Evolutionary conservation across 1,139 yeast species (phyloP), one percentile per base, ranked within the genome.

Genomic region (Candida dubliniensis): DNA sequence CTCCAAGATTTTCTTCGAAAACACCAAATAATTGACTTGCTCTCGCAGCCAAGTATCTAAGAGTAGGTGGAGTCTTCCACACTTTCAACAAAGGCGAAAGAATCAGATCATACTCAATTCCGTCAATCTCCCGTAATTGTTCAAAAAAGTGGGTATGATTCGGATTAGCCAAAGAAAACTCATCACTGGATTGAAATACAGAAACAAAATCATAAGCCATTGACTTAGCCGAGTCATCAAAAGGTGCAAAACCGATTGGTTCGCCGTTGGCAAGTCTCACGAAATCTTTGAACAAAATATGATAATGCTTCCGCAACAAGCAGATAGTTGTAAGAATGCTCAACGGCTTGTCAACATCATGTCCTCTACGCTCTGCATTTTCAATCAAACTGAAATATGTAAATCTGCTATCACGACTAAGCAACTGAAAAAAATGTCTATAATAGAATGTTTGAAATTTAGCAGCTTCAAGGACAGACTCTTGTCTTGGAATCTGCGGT

Each of bases 391-490:
- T 63, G 1, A 51, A 45, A 50, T 71, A 71, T 0, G 71, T 57
- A 18, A 56, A 47, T 1, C 59, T 47, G 0, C 13, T 25, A 26
- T 59, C 56, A 1, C 59, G 52, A 8, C 74, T 59, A 35, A 80
- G 47, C 3, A 58, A 45, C 13, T 67, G 72, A 18, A 81, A 52
- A 35, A 81, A 66, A 34, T 64, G 56, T 32, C 74, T 64, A 57
- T 85, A 85, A 53, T 80, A 74, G 59, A 73, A 71, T 1, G 82
- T 81, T 61, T 85, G 91, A 18, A 70, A 49, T 50, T 74, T 74
- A 0, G 87, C 77, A 2, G 76, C 68, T 2, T 65, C 57, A 3
- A 79, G 41, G 0, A 81, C 84, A 13, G 78, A 70, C 6, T 55
- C 53, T 57, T 75, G 83, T 2, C 46, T 40, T 0, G 89, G 88